Conservation (phyloP, 352 stramenopile genomes). For the Phytophthora meadii region DNA sequence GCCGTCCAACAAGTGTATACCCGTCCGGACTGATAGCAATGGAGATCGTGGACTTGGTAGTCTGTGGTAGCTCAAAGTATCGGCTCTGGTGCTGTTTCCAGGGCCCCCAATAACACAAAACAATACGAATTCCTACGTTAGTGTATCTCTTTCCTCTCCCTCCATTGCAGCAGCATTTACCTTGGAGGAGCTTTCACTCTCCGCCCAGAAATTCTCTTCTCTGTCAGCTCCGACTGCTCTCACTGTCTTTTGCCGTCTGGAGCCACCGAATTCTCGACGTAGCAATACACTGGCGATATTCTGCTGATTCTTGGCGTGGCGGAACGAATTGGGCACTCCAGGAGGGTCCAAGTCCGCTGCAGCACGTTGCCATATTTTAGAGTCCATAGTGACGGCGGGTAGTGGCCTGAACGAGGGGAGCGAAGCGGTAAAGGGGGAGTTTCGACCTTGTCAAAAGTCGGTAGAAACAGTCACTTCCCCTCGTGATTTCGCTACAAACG, state of each 20-base stretch:
- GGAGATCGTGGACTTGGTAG: conserved; percentile 89
- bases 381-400: conserved; percentile 29
- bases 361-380: conserved; percentile 78
- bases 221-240: conserved; percentile 52
- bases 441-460: conserved; percentile 5
- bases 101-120: conserved; percentile 2
- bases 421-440: conserved; percentile 23
- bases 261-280: conserved; percentile 60
- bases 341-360: conserved; percentile 73
- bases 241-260: conserved; percentile 49
- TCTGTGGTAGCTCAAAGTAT: conserved; percentile 87
- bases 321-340: conserved; percentile 80
- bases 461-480: conserved; percentile 7
- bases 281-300: conserved; percentile 78
- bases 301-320: conserved; percentile 62
- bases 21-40: conserved; percentile 89
- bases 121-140: neutral
- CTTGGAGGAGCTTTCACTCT: conserved; percentile 81
- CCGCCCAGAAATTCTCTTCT: conserved; percentile 79
- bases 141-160: neutral
- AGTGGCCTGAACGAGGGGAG: neutral
- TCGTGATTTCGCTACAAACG: conserved; percentile 9
- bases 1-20: conserved; percentile 35
- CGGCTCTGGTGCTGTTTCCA: conserved; percentile 73
- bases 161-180: conserved; percentile 29